A percentile compares a stretch with the other conserved stretches of the same genome.
Evolutionary conservation across 2,329 filamentous ascomycete species (phyloP).

Genomic region (Trichoderma citrinoviride): DNA sequence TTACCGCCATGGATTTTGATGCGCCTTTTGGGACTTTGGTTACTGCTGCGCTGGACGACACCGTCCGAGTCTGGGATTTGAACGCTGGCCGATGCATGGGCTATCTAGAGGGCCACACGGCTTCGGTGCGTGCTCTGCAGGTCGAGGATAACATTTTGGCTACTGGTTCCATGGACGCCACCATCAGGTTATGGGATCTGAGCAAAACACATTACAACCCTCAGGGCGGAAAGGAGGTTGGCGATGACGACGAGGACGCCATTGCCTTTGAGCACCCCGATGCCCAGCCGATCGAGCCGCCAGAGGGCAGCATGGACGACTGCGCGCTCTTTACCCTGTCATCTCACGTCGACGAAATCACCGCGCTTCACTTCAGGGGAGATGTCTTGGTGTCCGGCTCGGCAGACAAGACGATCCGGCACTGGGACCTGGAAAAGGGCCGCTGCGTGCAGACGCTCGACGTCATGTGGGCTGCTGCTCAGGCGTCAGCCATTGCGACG

Average conservation of each 20-base stretch:
- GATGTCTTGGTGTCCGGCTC: conserved; percentile 93
- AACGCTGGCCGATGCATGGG: conserved; percentile 92
- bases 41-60: conserved; percentile 87
- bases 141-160: conserved; percentile 95
- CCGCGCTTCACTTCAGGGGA: conserved; percentile 84
- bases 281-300: conserved; percentile 65
- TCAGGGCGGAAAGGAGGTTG: conserved; percentile 56
- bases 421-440: conserved; percentile 98
- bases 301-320: conserved; percentile 79
- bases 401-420: conserved; percentile 92
- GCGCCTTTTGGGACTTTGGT: conserved; percentile 96
- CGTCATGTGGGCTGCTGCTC: conserved; percentile 95
- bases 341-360: conserved; percentile 91
- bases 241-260: conserved; percentile 61
- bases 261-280: conserved; percentile 71
- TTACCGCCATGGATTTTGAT: conserved; percentile 93
- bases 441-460: conserved; percentile 96
- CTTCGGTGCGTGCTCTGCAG: conserved; percentile 87
- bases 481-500: conserved; percentile 70
- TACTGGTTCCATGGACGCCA: conserved; percentile 92
- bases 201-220: conserved; percentile 84
- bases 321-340: conserved; percentile 85
- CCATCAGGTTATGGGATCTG: conserved; percentile 91
- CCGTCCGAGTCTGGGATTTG: conserved; percentile 92
- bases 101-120: conserved; percentile 86